These are phyloP conservation scores for Tolypocladium tropicale DNA, from an alignment of 2,329 filamentous ascomycete species.

Conservation along the genomic window DNA sequence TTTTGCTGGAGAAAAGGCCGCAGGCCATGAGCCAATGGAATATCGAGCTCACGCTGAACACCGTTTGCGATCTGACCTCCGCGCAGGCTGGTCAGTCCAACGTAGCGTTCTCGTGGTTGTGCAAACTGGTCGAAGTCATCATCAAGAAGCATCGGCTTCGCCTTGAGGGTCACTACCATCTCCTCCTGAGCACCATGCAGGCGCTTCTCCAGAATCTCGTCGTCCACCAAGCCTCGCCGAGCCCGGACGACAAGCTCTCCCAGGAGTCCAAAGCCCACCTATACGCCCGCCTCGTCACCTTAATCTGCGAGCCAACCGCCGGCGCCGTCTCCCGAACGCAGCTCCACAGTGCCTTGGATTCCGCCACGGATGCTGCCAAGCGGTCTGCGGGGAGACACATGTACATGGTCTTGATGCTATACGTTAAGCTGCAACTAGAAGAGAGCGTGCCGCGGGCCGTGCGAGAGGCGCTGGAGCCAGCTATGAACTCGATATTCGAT, in stretches of 20 bases:
- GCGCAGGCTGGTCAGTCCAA: slow-evolving; percentile 16
- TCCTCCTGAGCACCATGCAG: slow-evolving; percentile 44
- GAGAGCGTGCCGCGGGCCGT: slow-evolving; percentile 37
- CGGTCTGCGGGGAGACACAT: slow-evolving; percentile 51
- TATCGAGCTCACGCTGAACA: slow-evolving; percentile 40
- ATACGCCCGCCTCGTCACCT: slow-evolving; percentile 45
- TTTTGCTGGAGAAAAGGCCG: slow-evolving; percentile 39
- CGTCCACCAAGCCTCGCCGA: slow-evolving; percentile 13
- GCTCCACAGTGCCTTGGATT: slow-evolving; percentile 39
- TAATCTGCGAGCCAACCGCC: slow-evolving; percentile 49
- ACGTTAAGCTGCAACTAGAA: slow-evolving; percentile 52
- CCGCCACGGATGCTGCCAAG: slow-evolving; percentile 50
- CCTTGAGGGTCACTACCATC: slow-evolving; percentile 51
- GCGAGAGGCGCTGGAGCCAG: slow-evolving; percentile 45
- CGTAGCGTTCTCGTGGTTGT: slow-evolving; percentile 35
- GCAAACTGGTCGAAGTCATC: slow-evolving; percentile 43
- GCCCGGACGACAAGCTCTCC: slow-evolving; percentile 12
- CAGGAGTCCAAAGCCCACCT: slow-evolving; percentile 36
- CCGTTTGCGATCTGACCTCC: slow-evolving; percentile 26
- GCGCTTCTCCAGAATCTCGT: slow-evolving; percentile 45
- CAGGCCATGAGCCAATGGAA: slow-evolving; percentile 47
- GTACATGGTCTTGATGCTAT: slow-evolving; percentile 48
- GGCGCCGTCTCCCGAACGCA: slow-evolving; percentile 40
- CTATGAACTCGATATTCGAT: slow-evolving; percentile 47
- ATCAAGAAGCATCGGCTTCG: slow-evolving; percentile 51